phyloP scores from a whole-genome alignment of 768 basidiomycete genomes.

The Termitomyces titanicus region DNA sequence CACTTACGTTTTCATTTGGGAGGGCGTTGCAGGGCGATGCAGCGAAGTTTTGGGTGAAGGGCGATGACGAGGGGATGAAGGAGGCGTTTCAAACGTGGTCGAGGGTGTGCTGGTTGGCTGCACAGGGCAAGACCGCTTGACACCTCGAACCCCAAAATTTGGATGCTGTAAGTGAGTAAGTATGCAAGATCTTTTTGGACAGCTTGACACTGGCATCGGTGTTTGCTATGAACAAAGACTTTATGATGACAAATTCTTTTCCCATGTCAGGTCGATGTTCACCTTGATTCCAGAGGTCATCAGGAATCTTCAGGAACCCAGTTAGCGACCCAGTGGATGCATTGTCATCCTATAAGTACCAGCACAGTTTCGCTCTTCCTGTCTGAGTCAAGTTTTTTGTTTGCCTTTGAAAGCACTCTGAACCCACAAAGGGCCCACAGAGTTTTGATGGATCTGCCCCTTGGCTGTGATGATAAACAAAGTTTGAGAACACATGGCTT shows the following conservation, averaged over 20 bases:
- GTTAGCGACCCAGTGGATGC: too few species aligned
- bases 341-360: too few species aligned
- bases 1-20: conserved; percentile 48
- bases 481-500: too few species aligned
- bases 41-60: conserved; percentile 41
- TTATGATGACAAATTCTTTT: not conserved
- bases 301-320: too few species aligned
- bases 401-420: too few species aligned
- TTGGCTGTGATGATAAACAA: too few species aligned
- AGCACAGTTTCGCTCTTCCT: too few species aligned
- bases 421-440: too few species aligned
- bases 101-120: conserved; percentile 39
- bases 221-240: too few species aligned
- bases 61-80: conserved; percentile 38
- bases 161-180: too few species aligned
- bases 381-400: too few species aligned
- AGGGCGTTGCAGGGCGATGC: conserved; percentile 48
- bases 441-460: too few species aligned
- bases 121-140: conserved; percentile 27
- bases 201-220: not conserved
- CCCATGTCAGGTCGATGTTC: not conserved
- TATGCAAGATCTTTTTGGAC: not conserved
- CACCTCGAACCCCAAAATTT: not conserved
- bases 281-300: not conserved
- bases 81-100: conserved; percentile 38